Base-by-base conservation (phyloP, 139 green algal genomes). In the Limnomonas spitsbergensis region DNA sequence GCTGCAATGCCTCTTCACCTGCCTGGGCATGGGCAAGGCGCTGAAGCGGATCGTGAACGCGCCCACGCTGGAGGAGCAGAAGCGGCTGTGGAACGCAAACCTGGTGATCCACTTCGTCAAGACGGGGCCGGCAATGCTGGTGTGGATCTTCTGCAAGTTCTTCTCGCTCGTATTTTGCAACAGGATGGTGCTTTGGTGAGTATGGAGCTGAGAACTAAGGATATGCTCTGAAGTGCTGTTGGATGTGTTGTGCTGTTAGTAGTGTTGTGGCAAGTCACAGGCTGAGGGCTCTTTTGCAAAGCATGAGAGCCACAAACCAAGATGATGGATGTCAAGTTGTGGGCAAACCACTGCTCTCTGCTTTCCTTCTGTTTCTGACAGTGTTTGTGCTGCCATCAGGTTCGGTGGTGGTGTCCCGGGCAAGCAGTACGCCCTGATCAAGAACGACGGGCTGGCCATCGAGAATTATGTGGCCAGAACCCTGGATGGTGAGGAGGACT, bases 381-480 rank as follows among this genome's bases (percentile, higher is more conserved):
- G n/a, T n/a, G n/a, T n/a, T n/a, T n/a, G n/a, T n/a, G n/a, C n/a
- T n/a, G n/a, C n/a, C 85, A 71, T 24, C 73, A 78, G 92, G 94
- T 98, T 98, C 88, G 95, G 95, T 38, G 95, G 89, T 31, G 96
- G 96, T 66, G 94, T 99, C 74, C 93, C 93, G 0, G 79, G 84
- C 69, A 97, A 97, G 85, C 96, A 99, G 91, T 96, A 96, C 78
- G 79, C 92, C 53, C 91, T 99, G 14, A 98, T 99, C 79, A 83
- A 87, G 52, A 86, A 89, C 37, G 93, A 98, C 69, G 91, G 91
- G 53, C 84, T 97, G 68, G 88, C 90, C 70, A 95, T 98, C 75
- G 89, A 89, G 79, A 52, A 86, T 40, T 99, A 99, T 87, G 88
- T 96, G 9, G 92, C 90, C 0, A 88, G 92, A 79, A 96, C 90